Evolutionary conservation across 2,329 filamentous ascomycete genomes (phyloP), one percentile per base, ranked within the genome.

Genomic region (Penicillium verrucosum): DNA sequence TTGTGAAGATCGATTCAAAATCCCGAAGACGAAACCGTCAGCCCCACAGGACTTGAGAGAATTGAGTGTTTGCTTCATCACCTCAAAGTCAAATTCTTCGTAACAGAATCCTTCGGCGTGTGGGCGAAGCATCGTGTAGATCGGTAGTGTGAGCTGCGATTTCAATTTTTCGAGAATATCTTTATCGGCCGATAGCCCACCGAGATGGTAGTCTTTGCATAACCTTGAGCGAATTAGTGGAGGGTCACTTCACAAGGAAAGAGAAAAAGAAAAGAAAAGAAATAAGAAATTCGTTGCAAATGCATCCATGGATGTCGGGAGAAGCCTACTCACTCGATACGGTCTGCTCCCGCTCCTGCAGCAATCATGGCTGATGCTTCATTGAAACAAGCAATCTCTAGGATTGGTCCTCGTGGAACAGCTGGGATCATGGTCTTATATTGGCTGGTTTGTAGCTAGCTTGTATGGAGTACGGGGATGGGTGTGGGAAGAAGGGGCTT

Each of bases 91-190:
- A 0, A 54, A 30, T 0, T 68, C 48, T 0, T 69, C 67, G 56
- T 83, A 83, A 8, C 62, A 57, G 60, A 83, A 84, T 54, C 75
- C 55, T 0, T 77, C 75, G 1, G 73, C 72, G 9, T 79, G 76
- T 0, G 81, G 80, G 1, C 82, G 75, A 54, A 84, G 79, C 81
- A 85, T 83, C 32, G 81, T 71, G 59, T 80, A 77, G 18, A 84
- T 70, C 0, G 81, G 80, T 43, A 77, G 73, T 6, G 46, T 34
- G 23, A 70, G 51, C 50, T 64, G 44, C 54, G 64, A 23, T 58
- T 62, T 64, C 60, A 72, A 50, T 68, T 61, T 18, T 58, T 47
- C 23, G 12, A 36, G 56, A 27, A n/a, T 74, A 55, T 56, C 63
- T 59, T 50, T 27, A 12, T 61, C 44, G 3, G 60, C 59, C 4